Percentiles rank a stretch among this genome's conserved stretches.
Evolutionary conservation across 148 eudicot genomes (phyloP).

Genomic region (Cornus florida): DNA sequence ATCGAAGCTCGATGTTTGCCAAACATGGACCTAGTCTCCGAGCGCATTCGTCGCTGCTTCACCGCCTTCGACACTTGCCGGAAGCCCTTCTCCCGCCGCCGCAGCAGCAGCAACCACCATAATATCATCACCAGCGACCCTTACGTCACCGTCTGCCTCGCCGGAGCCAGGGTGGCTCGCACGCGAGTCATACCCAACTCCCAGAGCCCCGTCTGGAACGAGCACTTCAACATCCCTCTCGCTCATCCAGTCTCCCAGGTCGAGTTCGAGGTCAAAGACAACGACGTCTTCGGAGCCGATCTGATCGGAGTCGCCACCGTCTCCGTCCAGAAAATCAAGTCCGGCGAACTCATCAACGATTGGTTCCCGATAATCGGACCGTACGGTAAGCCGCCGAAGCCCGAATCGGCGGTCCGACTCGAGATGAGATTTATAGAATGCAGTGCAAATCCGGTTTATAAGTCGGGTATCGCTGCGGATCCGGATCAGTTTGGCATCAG

Average conservation of each 20-base stretch:
- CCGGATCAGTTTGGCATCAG: conserved; percentile 32
- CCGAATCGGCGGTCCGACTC: conserved; percentile 53
- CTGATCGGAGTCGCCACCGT: conserved; percentile 60
- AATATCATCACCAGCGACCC: conserved; percentile 95
- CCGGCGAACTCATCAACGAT: conserved; percentile 53
- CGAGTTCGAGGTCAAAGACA: conserved; percentile 74
- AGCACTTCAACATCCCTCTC: conserved; percentile 63
- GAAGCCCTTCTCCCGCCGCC: conserved; percentile 22
- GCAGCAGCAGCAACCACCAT: conserved; percentile 5
- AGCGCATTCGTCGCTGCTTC: conserved; percentile 55
- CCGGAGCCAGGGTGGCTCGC: conserved; percentile 74
- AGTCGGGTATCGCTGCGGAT: neutral
- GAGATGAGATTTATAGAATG: conserved; percentile 46
- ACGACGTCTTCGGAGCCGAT: conserved; percentile 85
- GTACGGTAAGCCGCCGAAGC: conserved; percentile 60
- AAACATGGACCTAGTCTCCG: conserved; percentile 76
- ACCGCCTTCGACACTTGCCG: conserved; percentile 32
- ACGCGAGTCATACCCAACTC: conserved; percentile 76
- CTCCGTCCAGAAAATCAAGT: conserved; percentile 37
- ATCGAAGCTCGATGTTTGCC: conserved; percentile 71
- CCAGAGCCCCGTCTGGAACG: conserved; percentile 69
- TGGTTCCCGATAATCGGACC: conserved; percentile 63
- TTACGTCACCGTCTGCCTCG: conserved; percentile 72
- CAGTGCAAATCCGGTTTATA: conserved; percentile 23
- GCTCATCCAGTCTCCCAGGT: conserved; percentile 67